Conservation (phyloP, 345 rosid species). For the Brassica nigra region DNA sequence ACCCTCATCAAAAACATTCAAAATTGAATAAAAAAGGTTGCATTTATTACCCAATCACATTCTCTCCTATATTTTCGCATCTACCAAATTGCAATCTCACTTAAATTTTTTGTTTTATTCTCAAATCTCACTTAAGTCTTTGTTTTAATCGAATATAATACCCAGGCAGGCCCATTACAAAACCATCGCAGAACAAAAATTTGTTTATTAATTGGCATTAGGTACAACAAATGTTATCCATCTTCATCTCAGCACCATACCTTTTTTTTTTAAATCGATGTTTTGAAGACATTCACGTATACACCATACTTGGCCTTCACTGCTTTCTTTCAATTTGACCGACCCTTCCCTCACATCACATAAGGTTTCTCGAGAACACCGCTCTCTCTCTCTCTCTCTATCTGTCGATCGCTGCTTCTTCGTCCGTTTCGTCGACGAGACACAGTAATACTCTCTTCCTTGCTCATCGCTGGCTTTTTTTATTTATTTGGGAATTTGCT, state of each 20-base stretch:
- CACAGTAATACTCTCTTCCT: too few relatives aligned
- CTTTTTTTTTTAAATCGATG: neutral
- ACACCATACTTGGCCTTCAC: neutral
- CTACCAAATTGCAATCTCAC: constrained; percentile 20
- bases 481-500: too few relatives aligned
- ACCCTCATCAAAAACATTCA: constrained; percentile 15
- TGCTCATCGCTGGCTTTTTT: too few relatives aligned
- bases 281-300: neutral
- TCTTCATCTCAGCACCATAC: constrained; percentile 30
- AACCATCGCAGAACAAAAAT: neutral
- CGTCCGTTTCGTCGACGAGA: too few relatives aligned
- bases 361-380: too few relatives aligned
- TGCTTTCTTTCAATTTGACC: neutral
- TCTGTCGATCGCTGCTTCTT: too few relatives aligned
- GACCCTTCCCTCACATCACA: too few relatives aligned
- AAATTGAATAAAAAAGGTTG: neutral
- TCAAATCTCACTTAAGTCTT: neutral
- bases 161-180: constrained; percentile 1
- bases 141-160: neutral
- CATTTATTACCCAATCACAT: constrained; percentile 1
- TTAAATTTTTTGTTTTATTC: constrained; percentile 1
- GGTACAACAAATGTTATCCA: constrained; percentile 39
- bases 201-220: constrained; percentile 28
- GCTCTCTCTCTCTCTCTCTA: neutral
- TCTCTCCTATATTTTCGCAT: constrained; percentile 3